A percentile compares a stretch with the other conserved stretches of the same genome.
These are phyloP conservation scores for Fusarium cyanostomum DNA, from an alignment of 2,329 filamentous ascomycete genomes.

Conservation along the genomic window DNA sequence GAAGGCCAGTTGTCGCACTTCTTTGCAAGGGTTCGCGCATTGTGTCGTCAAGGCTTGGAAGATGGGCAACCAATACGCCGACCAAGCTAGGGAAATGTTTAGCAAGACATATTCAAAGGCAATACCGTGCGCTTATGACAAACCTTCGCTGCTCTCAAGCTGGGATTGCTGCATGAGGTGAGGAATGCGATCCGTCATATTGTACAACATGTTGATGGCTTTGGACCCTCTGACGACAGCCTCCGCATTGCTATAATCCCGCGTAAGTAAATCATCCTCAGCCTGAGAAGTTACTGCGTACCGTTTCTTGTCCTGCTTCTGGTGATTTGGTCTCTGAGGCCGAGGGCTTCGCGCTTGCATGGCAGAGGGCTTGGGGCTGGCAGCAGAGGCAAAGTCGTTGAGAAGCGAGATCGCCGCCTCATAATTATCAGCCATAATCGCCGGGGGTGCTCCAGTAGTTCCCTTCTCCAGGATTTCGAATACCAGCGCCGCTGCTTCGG, in stretches of 20 bases:
- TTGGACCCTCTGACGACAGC: slow-evolving; percentile 80
- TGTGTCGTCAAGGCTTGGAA: slow-evolving; percentile 89
- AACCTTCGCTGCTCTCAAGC: slow-evolving; percentile 85
- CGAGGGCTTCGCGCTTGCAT: slow-evolving; percentile 73
- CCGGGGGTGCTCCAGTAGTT: slow-evolving; percentile 76
- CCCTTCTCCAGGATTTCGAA: slow-evolving; percentile 89
- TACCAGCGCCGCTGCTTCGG: slow-evolving; percentile 77
- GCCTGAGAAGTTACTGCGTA: slow-evolving; percentile 7
- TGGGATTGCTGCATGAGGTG: slow-evolving; percentile 92
- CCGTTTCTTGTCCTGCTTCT: slow-evolving; percentile 41
- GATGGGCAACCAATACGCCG: slow-evolving; percentile 96
- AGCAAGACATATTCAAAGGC: slow-evolving; percentile 1
- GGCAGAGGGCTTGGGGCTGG: slow-evolving; percentile 73
- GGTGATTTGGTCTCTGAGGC: slow-evolving; percentile 47
- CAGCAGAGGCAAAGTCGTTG: slow-evolving; percentile 89
- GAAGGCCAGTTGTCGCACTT: slow-evolving; percentile 90
- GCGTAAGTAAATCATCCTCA: background rate
- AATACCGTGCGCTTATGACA: slow-evolving; percentile 26
- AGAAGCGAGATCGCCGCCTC: slow-evolving; percentile 85
- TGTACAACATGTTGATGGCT: slow-evolving; percentile 82
- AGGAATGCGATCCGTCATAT: slow-evolving; percentile 83
- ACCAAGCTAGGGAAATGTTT: slow-evolving; percentile 76
- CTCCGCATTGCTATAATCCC: slow-evolving; percentile 49
- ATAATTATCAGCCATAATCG: slow-evolving; percentile 95
- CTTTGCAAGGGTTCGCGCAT: slow-evolving; percentile 92